Conservation (phyloP, 257 asterid species). For the Handroanthus guayacan region DNA sequence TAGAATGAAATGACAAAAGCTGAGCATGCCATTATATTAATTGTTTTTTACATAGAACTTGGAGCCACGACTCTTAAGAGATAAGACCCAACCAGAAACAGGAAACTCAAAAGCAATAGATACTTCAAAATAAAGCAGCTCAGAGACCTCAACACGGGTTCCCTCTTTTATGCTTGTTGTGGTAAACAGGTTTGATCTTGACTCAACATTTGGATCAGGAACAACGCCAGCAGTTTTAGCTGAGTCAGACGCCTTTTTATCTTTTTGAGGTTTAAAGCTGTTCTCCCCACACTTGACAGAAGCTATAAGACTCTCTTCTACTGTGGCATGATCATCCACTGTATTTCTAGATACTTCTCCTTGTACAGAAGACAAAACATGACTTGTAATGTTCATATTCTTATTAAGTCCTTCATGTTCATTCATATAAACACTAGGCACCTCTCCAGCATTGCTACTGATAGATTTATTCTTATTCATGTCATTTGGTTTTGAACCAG, state of each 20-base stretch:
- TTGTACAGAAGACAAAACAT: slow-evolving; percentile 43
- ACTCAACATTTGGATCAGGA: slow-evolving; percentile 51
- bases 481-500: slow-evolving; percentile 50
- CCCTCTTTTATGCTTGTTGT: slow-evolving; percentile 64
- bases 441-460: slow-evolving; percentile 42
- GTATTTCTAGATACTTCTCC: slow-evolving; percentile 43
- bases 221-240: slow-evolving; percentile 41
- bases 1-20: slow-evolving; percentile 22
- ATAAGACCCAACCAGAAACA: slow-evolving; percentile 22
- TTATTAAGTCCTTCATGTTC: slow-evolving; percentile 47
- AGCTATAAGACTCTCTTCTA: slow-evolving; percentile 42
- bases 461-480: slow-evolving; percentile 39
- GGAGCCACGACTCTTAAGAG: slow-evolving; percentile 14
- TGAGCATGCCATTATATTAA: background rate
- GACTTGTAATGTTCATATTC: slow-evolving; percentile 40
- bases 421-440: slow-evolving; percentile 42
- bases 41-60: background rate
- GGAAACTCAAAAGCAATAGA: slow-evolving; percentile 19
- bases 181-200: slow-evolving; percentile 36
- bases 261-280: slow-evolving; percentile 50
- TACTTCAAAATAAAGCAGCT: slow-evolving; percentile 29
- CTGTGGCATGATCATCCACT: slow-evolving; percentile 43
- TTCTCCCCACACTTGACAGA: slow-evolving; percentile 48
- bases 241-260: slow-evolving; percentile 43
- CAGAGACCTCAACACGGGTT: slow-evolving; percentile 81